Conservation (phyloP, 2,329 filamentous ascomycete species). For the Plenodomus biglobosus region DNA sequence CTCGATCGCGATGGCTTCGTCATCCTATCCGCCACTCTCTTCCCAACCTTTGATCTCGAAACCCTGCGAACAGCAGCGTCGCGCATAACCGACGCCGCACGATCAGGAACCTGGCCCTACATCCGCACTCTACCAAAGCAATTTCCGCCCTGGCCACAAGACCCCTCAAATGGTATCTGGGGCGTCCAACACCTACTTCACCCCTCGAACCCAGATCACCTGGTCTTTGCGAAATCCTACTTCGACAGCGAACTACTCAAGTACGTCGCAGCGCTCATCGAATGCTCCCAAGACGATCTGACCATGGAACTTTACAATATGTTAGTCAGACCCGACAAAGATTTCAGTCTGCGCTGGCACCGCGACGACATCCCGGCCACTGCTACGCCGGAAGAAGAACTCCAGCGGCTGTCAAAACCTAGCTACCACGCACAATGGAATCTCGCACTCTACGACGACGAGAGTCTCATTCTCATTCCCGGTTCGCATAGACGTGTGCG, state of each 20-base stretch:
- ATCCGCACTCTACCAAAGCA: constrained; percentile 85
- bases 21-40: constrained; percentile 66
- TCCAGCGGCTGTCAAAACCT: constrained; percentile 59
- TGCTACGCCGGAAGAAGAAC: constrained; percentile 67
- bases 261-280: constrained; percentile 67
- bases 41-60: constrained; percentile 51
- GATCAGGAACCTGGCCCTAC: constrained; percentile 74
- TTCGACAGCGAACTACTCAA: constrained; percentile 67
- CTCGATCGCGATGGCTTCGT: constrained; percentile 77
- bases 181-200: constrained; percentile 84
- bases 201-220: constrained; percentile 64
- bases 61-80: constrained; percentile 62
- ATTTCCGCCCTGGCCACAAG: constrained; percentile 80
- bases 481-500: constrained; percentile 72
- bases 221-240: constrained; percentile 68
- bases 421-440: constrained; percentile 86
- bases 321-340: constrained; percentile 69
- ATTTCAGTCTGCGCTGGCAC: constrained; percentile 82
- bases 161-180: constrained; percentile 71
- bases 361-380: constrained; percentile 76
- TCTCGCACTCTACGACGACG: constrained; percentile 74
- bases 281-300: constrained; percentile 57
- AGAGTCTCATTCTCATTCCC: constrained; percentile 71
- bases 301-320: constrained; percentile 90
- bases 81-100: constrained; percentile 62